Evolutionary conservation across 2,329 filamentous ascomycete species (phyloP).

Genomic region (Colletotrichum liriopes): DNA sequence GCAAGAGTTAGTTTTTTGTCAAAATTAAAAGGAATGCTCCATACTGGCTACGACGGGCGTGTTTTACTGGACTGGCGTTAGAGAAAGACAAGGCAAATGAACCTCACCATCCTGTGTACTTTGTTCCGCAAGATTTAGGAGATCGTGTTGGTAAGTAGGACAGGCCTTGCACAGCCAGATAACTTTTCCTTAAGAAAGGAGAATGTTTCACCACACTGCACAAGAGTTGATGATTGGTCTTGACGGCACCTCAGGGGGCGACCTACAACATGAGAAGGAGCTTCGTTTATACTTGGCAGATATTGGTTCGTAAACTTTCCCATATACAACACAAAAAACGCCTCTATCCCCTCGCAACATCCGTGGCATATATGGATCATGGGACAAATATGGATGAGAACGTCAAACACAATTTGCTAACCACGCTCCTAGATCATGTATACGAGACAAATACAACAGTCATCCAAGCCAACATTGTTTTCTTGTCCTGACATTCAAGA

Average conservation of each 20-base stretch:
- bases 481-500: no score
- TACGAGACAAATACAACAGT: background rate
- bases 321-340: no score
- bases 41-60: background rate
- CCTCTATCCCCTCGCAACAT: background rate
- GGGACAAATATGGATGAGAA: background rate
- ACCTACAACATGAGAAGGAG: background rate
- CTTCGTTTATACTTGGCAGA: background rate
- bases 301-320: background rate
- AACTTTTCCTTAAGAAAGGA: background rate
- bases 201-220: no score
- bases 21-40: background rate
- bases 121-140: accelerated
- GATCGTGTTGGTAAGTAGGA: background rate
- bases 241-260: background rate
- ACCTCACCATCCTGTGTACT: background rate
- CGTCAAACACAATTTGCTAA: no score
- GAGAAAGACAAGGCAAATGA: background rate
- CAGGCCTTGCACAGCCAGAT: background rate
- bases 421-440: background rate
- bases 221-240: background rate
- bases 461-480: background rate
- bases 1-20: background rate
- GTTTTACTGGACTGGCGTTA: background rate
- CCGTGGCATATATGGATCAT: background rate